These are phyloP conservation scores for Alternaria incomplexa DNA, from an alignment of 2,329 filamentous ascomycete genomes.

Conservation along the genomic window DNA sequence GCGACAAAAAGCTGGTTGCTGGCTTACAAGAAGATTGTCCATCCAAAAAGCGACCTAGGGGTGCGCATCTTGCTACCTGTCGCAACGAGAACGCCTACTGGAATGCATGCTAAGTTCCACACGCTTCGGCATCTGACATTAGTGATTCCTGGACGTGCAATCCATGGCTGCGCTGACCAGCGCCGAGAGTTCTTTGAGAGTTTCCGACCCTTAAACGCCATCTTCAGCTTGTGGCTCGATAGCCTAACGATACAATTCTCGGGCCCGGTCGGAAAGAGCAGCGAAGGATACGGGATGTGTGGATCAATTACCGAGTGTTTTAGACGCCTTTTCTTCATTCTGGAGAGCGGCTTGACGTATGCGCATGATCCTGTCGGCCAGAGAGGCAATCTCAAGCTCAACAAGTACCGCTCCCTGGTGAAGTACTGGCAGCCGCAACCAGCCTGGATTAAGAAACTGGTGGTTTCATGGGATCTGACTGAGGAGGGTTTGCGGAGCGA, in stretches of 20 bases:
- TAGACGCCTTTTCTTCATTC: neutral
- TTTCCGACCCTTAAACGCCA: neutral
- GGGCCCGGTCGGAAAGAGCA: neutral
- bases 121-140: neutral
- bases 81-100: neutral
- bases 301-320: neutral
- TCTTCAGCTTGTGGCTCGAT: slow-evolving; percentile 3
- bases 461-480: slow-evolving; percentile 4
- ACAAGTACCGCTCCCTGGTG: neutral
- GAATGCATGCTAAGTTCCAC: neutral
- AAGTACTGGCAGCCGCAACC: neutral
- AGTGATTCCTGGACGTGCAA: neutral
- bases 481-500: neutral
- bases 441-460: neutral
- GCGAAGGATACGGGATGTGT: neutral
- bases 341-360: neutral
- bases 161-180: neutral
- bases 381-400: neutral
- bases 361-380: slow-evolving; percentile 3
- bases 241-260: neutral
- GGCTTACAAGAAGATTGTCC: neutral
- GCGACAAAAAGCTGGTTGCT: neutral
- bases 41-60: neutral
- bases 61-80: neutral
- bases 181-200: neutral